These are phyloP conservation scores for Diospyros kaki DNA, from an alignment of 148 eudicot genomes.

Conservation along the genomic window DNA sequence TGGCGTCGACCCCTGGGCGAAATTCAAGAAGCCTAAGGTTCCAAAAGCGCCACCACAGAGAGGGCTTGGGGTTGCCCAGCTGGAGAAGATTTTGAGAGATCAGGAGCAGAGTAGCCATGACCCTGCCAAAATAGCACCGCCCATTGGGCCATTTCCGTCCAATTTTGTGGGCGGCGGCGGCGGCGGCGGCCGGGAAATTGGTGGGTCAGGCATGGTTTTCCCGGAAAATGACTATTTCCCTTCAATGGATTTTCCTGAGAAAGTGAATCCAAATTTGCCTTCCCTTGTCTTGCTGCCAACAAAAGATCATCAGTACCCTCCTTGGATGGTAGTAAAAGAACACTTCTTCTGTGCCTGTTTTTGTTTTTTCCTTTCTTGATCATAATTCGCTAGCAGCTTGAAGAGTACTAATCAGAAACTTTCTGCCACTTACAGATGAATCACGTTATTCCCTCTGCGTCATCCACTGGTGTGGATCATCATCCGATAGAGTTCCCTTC, in stretches of 20 bases:
- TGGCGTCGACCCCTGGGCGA: neutral
- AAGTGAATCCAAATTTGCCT: neutral
- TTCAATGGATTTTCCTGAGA: neutral
- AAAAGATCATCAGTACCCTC: neutral
- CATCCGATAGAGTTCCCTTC: neutral
- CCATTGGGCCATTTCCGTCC: neutral
- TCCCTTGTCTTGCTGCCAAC: neutral
- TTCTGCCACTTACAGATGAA: neutral
- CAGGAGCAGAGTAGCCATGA: neutral
- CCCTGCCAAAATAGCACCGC: neutral
- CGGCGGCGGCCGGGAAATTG: neutral
- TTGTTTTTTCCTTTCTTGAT: neutral
- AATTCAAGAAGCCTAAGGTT: neutral
- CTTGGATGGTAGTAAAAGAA: neutral
- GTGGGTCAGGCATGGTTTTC: neutral
- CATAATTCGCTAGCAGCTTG: neutral
- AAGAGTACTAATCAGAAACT: neutral
- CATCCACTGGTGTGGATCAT: constrained; percentile 3
- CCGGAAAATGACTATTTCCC: neutral
- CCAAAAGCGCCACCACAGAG: neutral
- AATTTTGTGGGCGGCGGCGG: neutral
- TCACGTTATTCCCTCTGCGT: neutral
- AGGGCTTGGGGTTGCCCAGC: constrained; percentile 4
- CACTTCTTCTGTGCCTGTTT: neutral
- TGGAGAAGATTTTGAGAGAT: constrained; percentile 3